Evolutionary conservation across 2,329 filamentous ascomycete species (phyloP), one percentile per base, ranked within the genome.

Genomic region (Fusarium continuum): DNA sequence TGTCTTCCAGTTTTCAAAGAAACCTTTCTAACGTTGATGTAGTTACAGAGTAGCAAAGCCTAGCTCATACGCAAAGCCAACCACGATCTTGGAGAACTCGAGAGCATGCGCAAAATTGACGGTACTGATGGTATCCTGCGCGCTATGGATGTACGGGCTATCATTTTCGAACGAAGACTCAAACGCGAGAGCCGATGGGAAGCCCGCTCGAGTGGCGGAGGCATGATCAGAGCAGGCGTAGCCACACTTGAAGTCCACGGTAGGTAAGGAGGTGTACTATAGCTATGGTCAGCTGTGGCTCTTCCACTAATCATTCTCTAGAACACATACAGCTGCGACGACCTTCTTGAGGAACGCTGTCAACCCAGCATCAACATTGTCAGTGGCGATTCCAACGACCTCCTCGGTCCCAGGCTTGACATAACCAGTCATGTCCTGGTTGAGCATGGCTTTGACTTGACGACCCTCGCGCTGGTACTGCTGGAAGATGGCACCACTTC

Each of bases 111-210:
- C 80, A 71, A 88, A 89, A 70, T 81, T 88, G 55, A 93, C 77
- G 64, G 86, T 88, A 72, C 89, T 83, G 64, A 93, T 86, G 70
- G 85, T 86, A 72, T 93, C 91, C 57, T 88, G 84, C 1, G 88
- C 88, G 1, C 86, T 87, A 77, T 93, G 91, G 63, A 93, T 93
- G 74, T 88, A 86, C 69, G 87, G 86, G 75, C 91, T 88, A 51
- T 78, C 83, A 72, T 85, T 76, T 51, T 84, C 81, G 66, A 89
- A 86, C 16, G 82, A 77, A 20, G 84, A 82, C 76, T 89, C 87
- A 48, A 88, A 87, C 19, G 88, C 85, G 69, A 89, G 88, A 2
- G 85, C 83, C 0, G 86, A 85, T 1, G 87, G 85, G 73, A 88
- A 91, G 16, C 87, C 88, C 14, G 85, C 85, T 69, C 87, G 85